Base-by-base conservation (phyloP, 768 basidiomycete species). In the Grammothele lineata region DNA sequence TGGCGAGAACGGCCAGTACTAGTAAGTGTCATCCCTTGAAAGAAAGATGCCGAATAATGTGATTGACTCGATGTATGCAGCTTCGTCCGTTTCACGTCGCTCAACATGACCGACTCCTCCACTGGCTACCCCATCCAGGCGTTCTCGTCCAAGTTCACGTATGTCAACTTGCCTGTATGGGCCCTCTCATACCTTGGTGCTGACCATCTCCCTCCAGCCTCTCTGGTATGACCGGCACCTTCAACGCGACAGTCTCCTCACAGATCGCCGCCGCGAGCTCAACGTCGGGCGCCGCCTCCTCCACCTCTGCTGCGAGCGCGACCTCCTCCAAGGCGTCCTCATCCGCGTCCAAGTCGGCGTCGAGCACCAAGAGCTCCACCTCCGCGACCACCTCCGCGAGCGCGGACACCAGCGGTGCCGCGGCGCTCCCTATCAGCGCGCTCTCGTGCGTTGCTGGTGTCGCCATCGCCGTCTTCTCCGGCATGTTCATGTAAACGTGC, bases 111-210 rank as follows among this genome's bases (percentile, higher is more conserved):
- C 62, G 79, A 85, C 61, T 38, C 79, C 23, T 58, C 60, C 2
- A 61, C 75, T 45, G 66, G 83, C 12, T 85, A 70, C 68, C 76
- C 75, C 3, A 77, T 74, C 37, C 69, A 84, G 53, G 80, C 87
- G 0, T 94, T 91, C 73, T 89, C 88, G 6, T 76, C 90, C 53
- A 78, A 77, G 57, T 92, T 90, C 72, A 69, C 70, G 89, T 91
- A 59, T 54, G 83, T 68, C 5, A 2, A 35, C 37, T 52, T 88
- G 86, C 7, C 54, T 92, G 61, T 55, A 64, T n/a, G 67, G 72
- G 46, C 90, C 91, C 89, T 75, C 72, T 3, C 90, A 91, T 24
- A 59, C 59, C 0, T 93, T 91, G 71, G 81, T 72, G 60, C 55
- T 71, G 1, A 53, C 72, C 3, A 62, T 83, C 15, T 70, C 76